Evolutionary conservation across 164 flowering plant species (phyloP), one percentile per base, ranked within the genome.

Genomic region (Berberis thunbergii): DNA sequence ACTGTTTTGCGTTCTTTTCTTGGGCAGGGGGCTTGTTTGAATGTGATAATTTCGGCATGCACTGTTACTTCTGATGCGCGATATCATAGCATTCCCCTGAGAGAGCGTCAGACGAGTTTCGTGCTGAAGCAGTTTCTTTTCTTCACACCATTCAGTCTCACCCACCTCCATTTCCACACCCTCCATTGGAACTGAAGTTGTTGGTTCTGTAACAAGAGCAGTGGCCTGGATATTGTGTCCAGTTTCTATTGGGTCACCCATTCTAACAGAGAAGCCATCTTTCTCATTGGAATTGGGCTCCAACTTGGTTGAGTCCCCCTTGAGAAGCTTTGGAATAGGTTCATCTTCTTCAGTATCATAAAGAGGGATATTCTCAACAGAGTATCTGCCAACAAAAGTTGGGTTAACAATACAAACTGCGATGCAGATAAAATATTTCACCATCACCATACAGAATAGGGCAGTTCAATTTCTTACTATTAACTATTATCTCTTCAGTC

Each of bases 291-390:
- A 41, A 49, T 43, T 56, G 38, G 48, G 58, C 42, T 66, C 80
- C 55, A 58, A 54, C 57, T 76, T 65, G 4, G 64, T 62, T 44
- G 72, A 54, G 6, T 78, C 71, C 41, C 43, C 53, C 49, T 70
- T 75, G 40, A 66, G 66, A 62, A 77, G 70, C 75, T 80, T 77
- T 8, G 72, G 54, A 11, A 74, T 69, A 64, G 85, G 90, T 68
- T 83, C 96, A 75, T 91, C 97, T 75, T 94, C 98, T 13, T 89
- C 97, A 60, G 97, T 87, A 78, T 94, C 97, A 71, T 94, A 91
- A 6, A 91, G 77, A 44, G 98, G 98, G 65, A 94, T 73, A 55
- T 88, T 81, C 67, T 94, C 96, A 52, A 94, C 91, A 0, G 88
- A 77, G 69, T 86, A 94, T 79, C 98, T 90, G 84, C 39, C 53